Evolutionary conservation across 1,284 basidiomycete genomes (phyloP), one percentile per base, ranked within the genome.

Genomic region (Rhodofomes roseus): DNA sequence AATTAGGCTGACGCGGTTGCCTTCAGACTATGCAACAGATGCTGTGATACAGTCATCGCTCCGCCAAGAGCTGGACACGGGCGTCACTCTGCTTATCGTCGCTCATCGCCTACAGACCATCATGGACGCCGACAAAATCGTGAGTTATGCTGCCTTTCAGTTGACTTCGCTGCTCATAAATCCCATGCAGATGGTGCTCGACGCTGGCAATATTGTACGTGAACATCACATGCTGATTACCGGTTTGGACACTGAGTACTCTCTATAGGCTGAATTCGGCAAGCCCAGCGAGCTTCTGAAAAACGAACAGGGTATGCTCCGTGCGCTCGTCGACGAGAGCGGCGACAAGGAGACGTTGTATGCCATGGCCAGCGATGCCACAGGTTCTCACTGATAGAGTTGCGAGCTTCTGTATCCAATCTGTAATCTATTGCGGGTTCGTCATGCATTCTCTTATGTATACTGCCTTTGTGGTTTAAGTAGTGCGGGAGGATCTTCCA

Each of bases 101-200:
- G 87, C 87, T 2, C 87, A 89, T 71, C 81, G 87, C 43, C 71
- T 89, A 29, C 85, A 87, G 63, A 89, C 85, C 2, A 84, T 89
- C 61, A 86, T 87, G 77, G 86, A 88, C 63, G 79, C 83, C 1
- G 76, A 76, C 64, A 74, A 71, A 54, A 74, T 74, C 43, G 70
- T 70, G 64, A 54, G 76, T 64, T 18, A 16, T 20, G 23, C 27
- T 23, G 23, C 12, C 22, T 44, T n/a, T 12, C 27, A 27, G 14
- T 1, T 51, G 29, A 20, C 14, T 18, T 22, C n/a, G 29, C 48
- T 14, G 25, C 29, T 29, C 14, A 39, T 18, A 44, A 8, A 23
- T 44, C 2, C 22, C 2, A 2, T 36, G 14, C 37, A 69, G 66
- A 62, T 64, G 61, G 62, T 64, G 14, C 36, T 63, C 14, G 62